Evolutionary conservation across 257 asterid species (phyloP), one percentile per base, ranked within the genome.

Genomic region (Vinca minor): DNA sequence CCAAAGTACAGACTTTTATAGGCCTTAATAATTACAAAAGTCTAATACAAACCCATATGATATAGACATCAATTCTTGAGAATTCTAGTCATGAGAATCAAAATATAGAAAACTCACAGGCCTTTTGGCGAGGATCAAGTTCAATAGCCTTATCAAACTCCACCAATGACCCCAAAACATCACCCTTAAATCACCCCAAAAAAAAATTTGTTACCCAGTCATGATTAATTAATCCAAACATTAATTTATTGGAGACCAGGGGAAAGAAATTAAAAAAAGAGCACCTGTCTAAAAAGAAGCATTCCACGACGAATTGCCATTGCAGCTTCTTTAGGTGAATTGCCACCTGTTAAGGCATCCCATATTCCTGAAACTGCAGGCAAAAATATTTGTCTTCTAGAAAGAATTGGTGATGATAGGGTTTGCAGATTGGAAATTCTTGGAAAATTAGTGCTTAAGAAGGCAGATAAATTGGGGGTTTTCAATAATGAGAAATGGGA

Each of bases 141-240:
- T 81, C 83, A 70, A 83, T 83, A 65, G 95, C 95, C 82, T 81
- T 91, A 80, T 91, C 98, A 73, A 91, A 91, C 78, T 88, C 95
- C 80, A 70, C 77, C 64, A 88, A 26, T 46, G 98, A 91, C 41
- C 91, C 96, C 65, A 66, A 67, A 59, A 91, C 93, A 73, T 91
- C 89, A 60, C 98, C 96, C 98, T 91, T 75, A 71, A n/a, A 74
- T 62, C 54, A 53, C n/a, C 62, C 17, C 32, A 66, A 35, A 26
- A 34, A 15, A 38, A 52, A 39, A 49, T 20, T 3, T 31, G 12
- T 7, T 20, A 66, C 15, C 12, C 21, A 38, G 14, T 39, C 38
- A 11, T 26, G 26, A 15, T 15, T n/a, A n/a, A n/a, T n/a, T n/a
- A n/a, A n/a, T n/a, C n/a, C n/a, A n/a, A n/a, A n/a, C n/a, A n/a